These are phyloP conservation scores for Berkeleyomyces basicola DNA, from an alignment of 2,329 filamentous ascomycete genomes.

Conservation along the genomic window DNA sequence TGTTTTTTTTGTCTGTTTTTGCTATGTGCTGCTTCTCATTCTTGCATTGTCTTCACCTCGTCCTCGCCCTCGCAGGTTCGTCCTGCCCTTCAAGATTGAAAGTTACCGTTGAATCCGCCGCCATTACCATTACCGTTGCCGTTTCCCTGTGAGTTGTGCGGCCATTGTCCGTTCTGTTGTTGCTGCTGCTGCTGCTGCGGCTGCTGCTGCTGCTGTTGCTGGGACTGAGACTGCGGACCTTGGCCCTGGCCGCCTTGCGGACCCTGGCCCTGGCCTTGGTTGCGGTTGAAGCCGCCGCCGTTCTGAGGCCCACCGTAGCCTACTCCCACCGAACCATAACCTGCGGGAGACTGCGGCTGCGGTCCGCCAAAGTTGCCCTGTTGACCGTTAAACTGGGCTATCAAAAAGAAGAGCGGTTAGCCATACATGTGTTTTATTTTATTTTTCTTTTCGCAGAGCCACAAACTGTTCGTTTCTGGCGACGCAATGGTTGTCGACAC, in stretches of 20 bases:
- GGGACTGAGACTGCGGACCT: too few relatives aligned
- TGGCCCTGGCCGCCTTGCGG: conserved; percentile 24
- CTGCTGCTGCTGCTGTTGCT: conserved; percentile 22
- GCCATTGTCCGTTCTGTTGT: conserved; percentile 39
- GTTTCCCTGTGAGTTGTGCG: conserved; percentile 28
- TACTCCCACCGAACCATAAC: conserved; percentile 51
- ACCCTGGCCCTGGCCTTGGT: conserved; percentile 33
- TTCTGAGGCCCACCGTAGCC: conserved; percentile 54
- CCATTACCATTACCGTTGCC: conserved; percentile 4
- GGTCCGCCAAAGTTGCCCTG: conserved; percentile 49
- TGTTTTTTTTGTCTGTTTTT: background rate
- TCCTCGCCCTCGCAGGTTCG: background rate
- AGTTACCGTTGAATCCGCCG: conserved; percentile 43
- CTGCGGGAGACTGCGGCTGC: conserved; percentile 39
- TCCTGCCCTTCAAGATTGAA: conserved; percentile 35
- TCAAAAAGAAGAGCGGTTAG: conserved; percentile 13
- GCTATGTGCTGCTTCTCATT: background rate
- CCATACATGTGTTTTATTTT: conserved; percentile 16
- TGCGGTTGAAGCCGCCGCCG: conserved; percentile 41
- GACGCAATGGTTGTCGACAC: background rate
- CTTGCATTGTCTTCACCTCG: background rate
- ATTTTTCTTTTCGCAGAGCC: background rate
- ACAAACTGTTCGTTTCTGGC: too few relatives aligned
- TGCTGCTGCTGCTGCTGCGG: conserved; percentile 29
- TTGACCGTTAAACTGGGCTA: conserved; percentile 45